Evolutionary conservation across 176 grass and related monocot species (phyloP).

Genomic region (Oryza coarctata): DNA sequence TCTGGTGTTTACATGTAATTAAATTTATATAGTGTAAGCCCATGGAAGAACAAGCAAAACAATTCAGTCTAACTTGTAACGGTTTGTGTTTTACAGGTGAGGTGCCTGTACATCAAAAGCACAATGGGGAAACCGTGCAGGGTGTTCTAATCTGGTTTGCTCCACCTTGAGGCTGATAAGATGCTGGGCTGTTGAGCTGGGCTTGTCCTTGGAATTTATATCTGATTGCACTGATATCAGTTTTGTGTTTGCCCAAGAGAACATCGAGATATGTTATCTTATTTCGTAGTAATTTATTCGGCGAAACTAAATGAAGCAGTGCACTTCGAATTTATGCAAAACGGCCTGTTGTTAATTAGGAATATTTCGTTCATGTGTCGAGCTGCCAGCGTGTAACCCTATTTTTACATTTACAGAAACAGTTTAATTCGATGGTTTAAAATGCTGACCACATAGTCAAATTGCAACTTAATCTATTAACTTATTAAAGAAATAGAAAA

Average conservation of each 20-base stretch:
- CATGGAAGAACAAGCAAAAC: background rate
- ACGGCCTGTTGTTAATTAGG: background rate
- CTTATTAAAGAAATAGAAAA: no score
- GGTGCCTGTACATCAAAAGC: constrained; percentile 95
- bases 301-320: background rate
- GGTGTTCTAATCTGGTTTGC: constrained; percentile 56
- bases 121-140: constrained; percentile 91
- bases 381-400: background rate
- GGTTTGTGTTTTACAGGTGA: constrained; percentile 56
- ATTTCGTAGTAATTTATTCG: background rate
- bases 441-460: no score
- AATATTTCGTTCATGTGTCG: background rate
- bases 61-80: background rate
- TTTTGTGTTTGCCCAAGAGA: constrained; percentile 18
- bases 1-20: background rate
- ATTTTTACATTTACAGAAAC: no score
- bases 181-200: background rate
- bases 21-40: background rate
- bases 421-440: no score
- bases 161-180: constrained; percentile 24
- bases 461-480: no score
- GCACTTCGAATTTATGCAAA: background rate
- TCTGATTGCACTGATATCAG: constrained; percentile 20
- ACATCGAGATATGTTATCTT: background rate
- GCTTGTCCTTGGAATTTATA: constrained; percentile 25